These are phyloP conservation scores for Ophiostoma quercus DNA, from an alignment of 2,329 filamentous ascomycete genomes.

Conservation along the genomic window DNA sequence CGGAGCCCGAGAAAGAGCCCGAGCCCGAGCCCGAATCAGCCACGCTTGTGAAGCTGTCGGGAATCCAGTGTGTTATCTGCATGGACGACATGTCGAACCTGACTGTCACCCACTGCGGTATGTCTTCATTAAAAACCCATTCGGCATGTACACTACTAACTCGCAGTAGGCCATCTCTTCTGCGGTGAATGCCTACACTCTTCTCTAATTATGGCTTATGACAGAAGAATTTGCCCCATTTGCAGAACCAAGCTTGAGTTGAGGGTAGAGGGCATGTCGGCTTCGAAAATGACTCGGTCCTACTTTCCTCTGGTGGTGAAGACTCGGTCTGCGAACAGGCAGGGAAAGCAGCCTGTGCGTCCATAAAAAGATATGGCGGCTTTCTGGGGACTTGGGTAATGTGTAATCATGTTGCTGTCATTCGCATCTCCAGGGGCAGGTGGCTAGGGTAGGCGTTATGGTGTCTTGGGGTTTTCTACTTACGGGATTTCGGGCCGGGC, in stretches of 20 bases:
- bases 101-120: slow-evolving; percentile 64
- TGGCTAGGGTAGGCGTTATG: not conserved
- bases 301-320: slow-evolving; percentile 58
- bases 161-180: slow-evolving; percentile 55
- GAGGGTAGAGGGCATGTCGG: slow-evolving; percentile 31
- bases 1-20: not conserved
- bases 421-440: not conserved
- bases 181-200: slow-evolving; percentile 59
- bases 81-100: slow-evolving; percentile 57
- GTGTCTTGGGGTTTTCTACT: not conserved
- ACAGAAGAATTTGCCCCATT: slow-evolving; percentile 58
- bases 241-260: slow-evolving; percentile 55
- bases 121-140: slow-evolving; percentile 30
- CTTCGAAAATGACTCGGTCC: slow-evolving; percentile 44
- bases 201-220: slow-evolving; percentile 51
- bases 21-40: not conserved
- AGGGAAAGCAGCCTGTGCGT: slow-evolving; percentile 43
- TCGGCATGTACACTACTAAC: not conserved
- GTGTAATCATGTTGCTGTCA: not conserved
- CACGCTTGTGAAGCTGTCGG: slow-evolving; percentile 47
- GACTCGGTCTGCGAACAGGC: slow-evolving; percentile 52
- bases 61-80: slow-evolving; percentile 62
- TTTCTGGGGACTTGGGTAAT: not conserved
- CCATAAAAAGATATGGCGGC: too few relatives aligned
- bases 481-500: not conserved